A percentile compares a stretch with the other conserved stretches of the same genome.
These are phyloP conservation scores for Ustilago cynodontis DNA, from an alignment of 1,284 basidiomycete genomes.

Conservation along the genomic window DNA sequence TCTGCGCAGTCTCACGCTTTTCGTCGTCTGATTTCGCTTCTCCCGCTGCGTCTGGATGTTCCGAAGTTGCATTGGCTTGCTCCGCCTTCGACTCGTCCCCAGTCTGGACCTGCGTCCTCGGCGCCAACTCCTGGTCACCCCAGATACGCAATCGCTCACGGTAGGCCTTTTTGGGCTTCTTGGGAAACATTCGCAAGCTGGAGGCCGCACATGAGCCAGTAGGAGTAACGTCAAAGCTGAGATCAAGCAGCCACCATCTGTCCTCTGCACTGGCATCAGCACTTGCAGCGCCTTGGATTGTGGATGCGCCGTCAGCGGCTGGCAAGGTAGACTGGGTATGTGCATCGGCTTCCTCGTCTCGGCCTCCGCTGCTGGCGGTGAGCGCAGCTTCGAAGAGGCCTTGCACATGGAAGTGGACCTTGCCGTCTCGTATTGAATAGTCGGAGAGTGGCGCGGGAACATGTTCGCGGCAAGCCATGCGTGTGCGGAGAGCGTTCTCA, in stretches of 20 bases:
- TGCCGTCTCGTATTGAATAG: conserved; percentile 82
- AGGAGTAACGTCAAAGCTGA: conserved; percentile 58
- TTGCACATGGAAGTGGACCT: conserved; percentile 80
- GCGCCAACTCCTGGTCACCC: conserved; percentile 57
- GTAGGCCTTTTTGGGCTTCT: conserved; percentile 52
- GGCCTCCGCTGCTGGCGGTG: conserved; percentile 50
- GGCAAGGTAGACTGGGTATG: conserved; percentile 67
- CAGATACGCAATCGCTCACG: conserved; percentile 46
- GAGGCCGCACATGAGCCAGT: conserved; percentile 48
- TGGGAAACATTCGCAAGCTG: conserved; percentile 37
- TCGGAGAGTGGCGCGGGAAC: conserved; percentile 71
- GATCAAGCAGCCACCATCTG: conserved; percentile 65
- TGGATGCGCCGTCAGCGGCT: conserved; percentile 37
- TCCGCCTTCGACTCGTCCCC: conserved; percentile 13
- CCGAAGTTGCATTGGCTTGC: conserved; percentile 3
- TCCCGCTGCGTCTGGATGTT: conserved; percentile 8
- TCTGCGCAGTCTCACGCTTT: background rate
- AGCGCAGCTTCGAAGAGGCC: conserved; percentile 78
- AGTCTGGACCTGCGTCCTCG: conserved; percentile 16
- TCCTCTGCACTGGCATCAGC: conserved; percentile 56
- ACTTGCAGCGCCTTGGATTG: conserved; percentile 72
- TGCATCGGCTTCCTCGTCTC: conserved; percentile 8
- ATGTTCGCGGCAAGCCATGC: conserved; percentile 73
- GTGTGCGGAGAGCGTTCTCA: conserved; percentile 81
- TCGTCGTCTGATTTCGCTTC: conserved; percentile 17